Base-by-base conservation (phyloP, 768 basidiomycete species). In the Hericium coralloides region DNA sequence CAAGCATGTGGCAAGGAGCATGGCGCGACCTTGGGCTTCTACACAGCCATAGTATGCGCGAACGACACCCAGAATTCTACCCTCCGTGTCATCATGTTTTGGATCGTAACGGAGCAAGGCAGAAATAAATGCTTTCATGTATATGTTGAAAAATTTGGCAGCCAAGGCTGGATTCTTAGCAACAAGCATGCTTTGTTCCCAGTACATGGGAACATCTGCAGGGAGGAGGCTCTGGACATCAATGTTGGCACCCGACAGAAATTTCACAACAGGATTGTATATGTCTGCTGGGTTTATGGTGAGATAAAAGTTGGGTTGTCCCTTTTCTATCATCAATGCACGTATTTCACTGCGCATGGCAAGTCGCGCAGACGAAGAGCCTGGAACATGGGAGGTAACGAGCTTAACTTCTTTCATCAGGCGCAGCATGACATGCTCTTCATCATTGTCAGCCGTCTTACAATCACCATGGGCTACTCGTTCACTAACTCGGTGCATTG, bases 281-380 rank as follows among this genome's bases (percentile, higher is more conserved):
- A 74, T 61, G 55, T 76, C 75, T 18, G 70, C 69, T 20, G 77
- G 77, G 64, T 78, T 78, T 3, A 77, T 68, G 0, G 76, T 80
- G 1, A 80, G 55, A 58, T 67, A 80, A 26, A 78, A 74, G 22
- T 61, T 70, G 4, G 75, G 76, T 1, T 73, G 10, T 0, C 77
- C 75, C n/a, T 68, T 57, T 12, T 51, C 50, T 3, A 31, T 31
- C n/a, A 25, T 51, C 23, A 51, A 18, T 9, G 50, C 50, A 2
- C 50, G 20, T 4, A 51, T 51, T 12, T 51, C 23, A 12, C 31
- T 51, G 26, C 50, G 50, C 50, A 51, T 51, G 5, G n/a, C 31
- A 12, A 68, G 20, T 38, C 66, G 60, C 0, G 70, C 56, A 0
- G 72, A 64, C 0, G 70, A 49, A 1, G 73, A 72, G 0, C 73